These are phyloP conservation scores for Apiospora rasikravindrae DNA, from an alignment of 2,329 filamentous ascomycete genomes.

Conservation along the genomic window DNA sequence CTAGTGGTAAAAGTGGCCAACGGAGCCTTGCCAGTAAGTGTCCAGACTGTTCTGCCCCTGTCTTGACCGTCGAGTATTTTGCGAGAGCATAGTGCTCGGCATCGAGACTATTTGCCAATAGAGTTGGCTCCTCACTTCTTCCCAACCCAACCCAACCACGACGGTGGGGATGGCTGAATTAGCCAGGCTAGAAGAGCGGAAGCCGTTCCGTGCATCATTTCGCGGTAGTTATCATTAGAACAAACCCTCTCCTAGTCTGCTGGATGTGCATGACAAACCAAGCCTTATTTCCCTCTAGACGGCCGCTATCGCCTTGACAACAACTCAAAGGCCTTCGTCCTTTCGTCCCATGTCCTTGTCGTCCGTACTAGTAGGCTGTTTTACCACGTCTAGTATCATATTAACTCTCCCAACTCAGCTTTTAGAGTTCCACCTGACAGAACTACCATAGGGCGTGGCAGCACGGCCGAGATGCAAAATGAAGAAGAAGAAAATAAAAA, in stretches of 20 bases:
- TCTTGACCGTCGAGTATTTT: neutral
- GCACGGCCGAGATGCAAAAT: neutral
- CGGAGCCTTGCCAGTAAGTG: no score
- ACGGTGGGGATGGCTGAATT: neutral
- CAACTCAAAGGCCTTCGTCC: neutral
- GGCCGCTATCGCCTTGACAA: slow-evolving; percentile 10
- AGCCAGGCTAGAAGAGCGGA: slow-evolving; percentile 3
- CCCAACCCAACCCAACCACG: neutral
- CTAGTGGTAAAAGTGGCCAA: no score
- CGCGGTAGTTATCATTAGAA: slow-evolving; percentile 13
- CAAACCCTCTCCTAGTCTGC: neutral
- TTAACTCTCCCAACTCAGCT: neutral
- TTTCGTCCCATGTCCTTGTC: slow-evolving; percentile 10
- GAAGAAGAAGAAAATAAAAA: neutral
- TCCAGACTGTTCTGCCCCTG: neutral
- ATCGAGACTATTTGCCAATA: slow-evolving; percentile 9
- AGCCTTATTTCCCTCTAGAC: neutral
- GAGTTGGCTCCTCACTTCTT: slow-evolving; percentile 1
- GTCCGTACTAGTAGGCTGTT: neutral
- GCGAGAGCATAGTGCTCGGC: neutral
- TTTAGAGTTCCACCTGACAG: slow-evolving; percentile 6
- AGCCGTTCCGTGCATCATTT: slow-evolving; percentile 15
- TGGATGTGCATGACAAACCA: neutral
- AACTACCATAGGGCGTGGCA: neutral
- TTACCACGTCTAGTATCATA: neutral